Evolutionary conservation across 2,329 filamentous ascomycete genomes (phyloP), one percentile per base, ranked within the genome.

Genomic region (Dactylellina drechsleri): DNA sequence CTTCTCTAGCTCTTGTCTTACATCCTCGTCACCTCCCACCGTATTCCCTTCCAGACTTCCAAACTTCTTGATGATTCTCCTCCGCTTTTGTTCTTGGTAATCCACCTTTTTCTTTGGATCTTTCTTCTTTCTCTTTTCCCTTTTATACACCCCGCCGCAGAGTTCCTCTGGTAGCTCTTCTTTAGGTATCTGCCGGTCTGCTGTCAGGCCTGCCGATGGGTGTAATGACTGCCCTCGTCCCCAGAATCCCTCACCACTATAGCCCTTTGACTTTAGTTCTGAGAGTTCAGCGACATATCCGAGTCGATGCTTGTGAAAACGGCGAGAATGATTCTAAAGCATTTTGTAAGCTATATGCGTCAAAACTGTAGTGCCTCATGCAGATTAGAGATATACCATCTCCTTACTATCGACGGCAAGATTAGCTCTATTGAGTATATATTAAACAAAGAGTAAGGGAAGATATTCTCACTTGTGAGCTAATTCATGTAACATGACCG

Each of bases 181-280:
- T 41, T 85, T 84, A 0, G 84, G 83, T 0, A 81, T 81, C 8
- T 88, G 77, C 4, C 70, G 76, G 52, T 79, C 77, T 12, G 73
- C 59, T 13, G 76, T 77, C 40, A 76, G 75, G 56, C 77, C 54
- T 13, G 65, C 67, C 1, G 77, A 78, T 18, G 77, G 62, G 59
- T 28, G 78, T 7, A 79, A 56, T 4, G 70, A 68, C 13, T 66
- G 66, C 0, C 92, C 92, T 28, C 87, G 84, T 6, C 92, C 92
- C 92, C 92, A 96, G 56, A 96, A 82, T 0, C 92, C 93, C 76
- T 96, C 92, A 1, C 92, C 92, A 0, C 87, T 90, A 80, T 95
- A 96, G 0, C 85, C 85, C 66, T 85, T 87, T 0, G 81, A 81
- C 91, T 92, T 95, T 0, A 96, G 83, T 0, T 78, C 84, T 76